A percentile compares a stretch with the other conserved stretches of the same genome.
phyloP scores from a whole-genome alignment of 345 rosid genomes.

The Syzygium grande region DNA sequence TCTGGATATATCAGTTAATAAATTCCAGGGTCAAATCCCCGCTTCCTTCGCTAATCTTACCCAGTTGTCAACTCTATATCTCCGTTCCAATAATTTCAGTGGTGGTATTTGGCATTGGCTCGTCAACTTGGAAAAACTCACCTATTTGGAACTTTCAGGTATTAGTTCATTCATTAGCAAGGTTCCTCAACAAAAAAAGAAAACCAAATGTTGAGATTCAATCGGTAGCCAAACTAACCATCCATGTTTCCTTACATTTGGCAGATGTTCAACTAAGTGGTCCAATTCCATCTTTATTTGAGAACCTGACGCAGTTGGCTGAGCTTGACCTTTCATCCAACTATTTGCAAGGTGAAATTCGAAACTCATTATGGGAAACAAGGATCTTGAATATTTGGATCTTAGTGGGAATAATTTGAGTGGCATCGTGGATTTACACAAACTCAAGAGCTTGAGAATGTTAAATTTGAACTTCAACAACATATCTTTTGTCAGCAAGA shows the following conservation, averaged over 20 bases:
- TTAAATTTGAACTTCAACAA: background rate
- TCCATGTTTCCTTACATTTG: background rate
- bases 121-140: background rate
- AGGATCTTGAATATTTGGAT: accelerated
- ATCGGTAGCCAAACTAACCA: background rate
- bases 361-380: background rate
- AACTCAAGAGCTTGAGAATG: accelerated
- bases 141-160: accelerated
- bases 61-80: accelerated
- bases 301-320: background rate
- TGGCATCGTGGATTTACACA: background rate
- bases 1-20: accelerated
- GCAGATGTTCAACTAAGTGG: background rate
- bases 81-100: background rate
- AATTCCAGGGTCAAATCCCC: background rate
- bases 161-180: background rate
- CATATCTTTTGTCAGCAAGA: background rate
- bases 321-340: accelerated
- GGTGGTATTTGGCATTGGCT: background rate
- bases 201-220: no score
- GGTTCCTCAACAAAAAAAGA: background rate
- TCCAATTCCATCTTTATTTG: background rate
- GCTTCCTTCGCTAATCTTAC: background rate
- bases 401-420: background rate
- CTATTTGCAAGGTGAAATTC: no score